These are phyloP conservation scores for Pyrenula aspistea DNA, from an alignment of 495 filamentous ascomycete genomes.

Conservation along the genomic window DNA sequence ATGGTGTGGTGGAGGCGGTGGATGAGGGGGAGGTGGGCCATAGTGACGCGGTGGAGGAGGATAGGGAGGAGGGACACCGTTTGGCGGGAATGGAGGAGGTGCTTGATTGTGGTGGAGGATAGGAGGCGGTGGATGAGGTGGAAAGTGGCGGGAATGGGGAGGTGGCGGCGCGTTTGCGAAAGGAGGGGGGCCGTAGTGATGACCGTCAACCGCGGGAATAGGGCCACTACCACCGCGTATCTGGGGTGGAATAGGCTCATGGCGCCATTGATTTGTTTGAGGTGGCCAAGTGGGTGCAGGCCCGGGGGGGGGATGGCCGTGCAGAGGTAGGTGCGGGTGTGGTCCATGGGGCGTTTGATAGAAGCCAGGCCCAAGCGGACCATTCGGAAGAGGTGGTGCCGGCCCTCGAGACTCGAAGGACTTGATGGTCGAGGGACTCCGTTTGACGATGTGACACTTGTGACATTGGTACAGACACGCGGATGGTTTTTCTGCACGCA, in stretches of 20 bases:
- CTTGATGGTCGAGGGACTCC: slow-evolving; percentile 15
- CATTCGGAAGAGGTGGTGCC: slow-evolving; percentile 19
- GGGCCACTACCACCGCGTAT: slow-evolving; percentile 13
- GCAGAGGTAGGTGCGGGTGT: slow-evolving; percentile 18
- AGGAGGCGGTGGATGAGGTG: slow-evolving; percentile 10
- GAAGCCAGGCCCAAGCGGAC: slow-evolving; percentile 11
- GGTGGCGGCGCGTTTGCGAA: slow-evolving; percentile 16
- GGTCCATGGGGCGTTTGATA: slow-evolving; percentile 19
- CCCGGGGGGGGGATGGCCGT: slow-evolving; percentile 18
- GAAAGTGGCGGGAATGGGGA: slow-evolving; percentile 8
- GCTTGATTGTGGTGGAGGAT: slow-evolving; percentile 8
- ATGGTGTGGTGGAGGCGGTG: background rate
- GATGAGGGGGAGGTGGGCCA: slow-evolving; percentile 8
- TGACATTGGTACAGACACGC: slow-evolving; percentile 31
- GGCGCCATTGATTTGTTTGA: slow-evolving; percentile 6
- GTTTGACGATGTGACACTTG: slow-evolving; percentile 37
- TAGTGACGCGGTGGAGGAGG: slow-evolving; percentile 16
- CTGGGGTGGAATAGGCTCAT: background rate
- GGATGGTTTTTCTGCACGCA: background rate
- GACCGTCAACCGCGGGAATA: slow-evolving; percentile 17
- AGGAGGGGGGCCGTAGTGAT: slow-evolving; percentile 23
- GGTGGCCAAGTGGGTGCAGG: slow-evolving; percentile 21
- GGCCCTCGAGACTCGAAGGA: slow-evolving; percentile 25
- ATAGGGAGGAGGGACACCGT: slow-evolving; percentile 5
- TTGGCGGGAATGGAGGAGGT: slow-evolving; percentile 23